These are phyloP conservation scores for Aureobasidium leucospermi DNA, from an alignment of 2,329 filamentous ascomycete species.

Conservation along the genomic window DNA sequence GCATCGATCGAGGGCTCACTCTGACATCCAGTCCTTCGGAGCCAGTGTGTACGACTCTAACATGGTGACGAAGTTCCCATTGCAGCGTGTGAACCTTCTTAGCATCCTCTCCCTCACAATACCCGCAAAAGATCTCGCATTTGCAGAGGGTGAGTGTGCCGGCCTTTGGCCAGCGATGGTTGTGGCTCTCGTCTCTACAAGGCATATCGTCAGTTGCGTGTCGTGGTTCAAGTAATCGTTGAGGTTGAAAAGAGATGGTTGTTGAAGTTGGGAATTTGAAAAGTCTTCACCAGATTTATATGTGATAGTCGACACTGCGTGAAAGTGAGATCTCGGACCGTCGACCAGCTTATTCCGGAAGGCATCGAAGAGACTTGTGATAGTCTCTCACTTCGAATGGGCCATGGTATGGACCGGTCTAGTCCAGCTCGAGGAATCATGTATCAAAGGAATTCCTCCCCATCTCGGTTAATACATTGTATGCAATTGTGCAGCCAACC, in stretches of 20 bases:
- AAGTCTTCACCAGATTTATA: not conserved
- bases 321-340: not conserved
- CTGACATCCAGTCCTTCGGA: not conserved
- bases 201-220: not conserved
- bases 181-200: not conserved
- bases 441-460: not conserved
- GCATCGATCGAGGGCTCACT: not conserved
- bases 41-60: not conserved
- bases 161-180: not conserved
- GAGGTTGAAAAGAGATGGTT: not conserved
- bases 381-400: not conserved
- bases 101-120: not conserved
- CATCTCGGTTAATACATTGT: not conserved
- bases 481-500: not conserved
- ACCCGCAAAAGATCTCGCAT: constrained; percentile 4
- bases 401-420: not conserved
- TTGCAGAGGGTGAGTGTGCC: not conserved
- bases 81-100: not conserved
- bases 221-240: not conserved
- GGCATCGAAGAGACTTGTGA: not conserved
- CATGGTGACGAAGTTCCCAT: not conserved
- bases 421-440: not conserved
- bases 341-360: not conserved
- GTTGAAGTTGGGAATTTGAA: not conserved
- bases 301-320: not conserved